These are phyloP conservation scores for Solanum rostratum DNA, from an alignment of 257 asterid genomes.

Conservation along the genomic window DNA sequence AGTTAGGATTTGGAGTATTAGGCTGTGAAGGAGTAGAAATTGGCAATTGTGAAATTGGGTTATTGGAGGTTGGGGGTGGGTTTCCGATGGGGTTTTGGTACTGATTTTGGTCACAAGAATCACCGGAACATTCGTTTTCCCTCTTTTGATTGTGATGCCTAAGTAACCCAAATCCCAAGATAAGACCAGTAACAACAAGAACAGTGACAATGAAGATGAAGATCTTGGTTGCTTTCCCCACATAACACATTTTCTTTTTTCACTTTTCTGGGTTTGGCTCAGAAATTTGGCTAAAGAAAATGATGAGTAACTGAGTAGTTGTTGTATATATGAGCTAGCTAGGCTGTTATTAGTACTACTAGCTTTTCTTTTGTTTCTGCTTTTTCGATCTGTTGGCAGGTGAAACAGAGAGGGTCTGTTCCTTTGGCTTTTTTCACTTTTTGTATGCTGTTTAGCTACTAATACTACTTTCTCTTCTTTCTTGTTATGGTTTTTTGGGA, in stretches of 20 bases:
- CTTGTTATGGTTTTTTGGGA: neutral
- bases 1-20: constrained; percentile 5
- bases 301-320: neutral
- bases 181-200: constrained; percentile 43
- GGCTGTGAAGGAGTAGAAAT: constrained; percentile 14
- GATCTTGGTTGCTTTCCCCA: constrained; percentile 96
- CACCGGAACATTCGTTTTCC: constrained; percentile 26
- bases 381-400: constrained; percentile 1
- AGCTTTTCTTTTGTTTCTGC: neutral
- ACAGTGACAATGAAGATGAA: constrained; percentile 69
- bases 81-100: neutral
- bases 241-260: constrained; percentile 38
- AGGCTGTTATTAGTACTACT: neutral
- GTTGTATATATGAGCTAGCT: neutral
- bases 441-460: neutral
- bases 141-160: constrained; percentile 16
- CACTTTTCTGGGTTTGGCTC: constrained; percentile 2
- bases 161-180: constrained; percentile 47
- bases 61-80: neutral
- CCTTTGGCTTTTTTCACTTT: neutral
- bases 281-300: constrained; percentile 2
- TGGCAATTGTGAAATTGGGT: constrained; percentile 2
- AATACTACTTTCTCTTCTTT: neutral
- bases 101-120: constrained; percentile 31
- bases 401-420: neutral